Evolutionary conservation across 129 eudicot genomes (phyloP).

Genomic region (Flaveria sonorensis): DNA sequence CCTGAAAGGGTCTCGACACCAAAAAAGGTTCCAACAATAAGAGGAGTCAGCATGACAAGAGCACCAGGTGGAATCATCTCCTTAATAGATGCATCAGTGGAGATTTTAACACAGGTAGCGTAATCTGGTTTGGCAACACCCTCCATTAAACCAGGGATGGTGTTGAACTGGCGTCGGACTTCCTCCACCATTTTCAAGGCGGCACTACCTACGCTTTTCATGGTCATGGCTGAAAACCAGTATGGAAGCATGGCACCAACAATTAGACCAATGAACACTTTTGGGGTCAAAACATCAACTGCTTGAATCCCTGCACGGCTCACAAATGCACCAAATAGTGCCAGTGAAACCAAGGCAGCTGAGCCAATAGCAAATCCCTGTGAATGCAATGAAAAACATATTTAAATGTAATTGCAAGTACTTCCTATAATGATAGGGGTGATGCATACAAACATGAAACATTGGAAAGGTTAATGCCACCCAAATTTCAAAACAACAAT

Average conservation of each 20-base stretch:
- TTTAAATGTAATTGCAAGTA: no score
- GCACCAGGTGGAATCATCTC: constrained; percentile 95
- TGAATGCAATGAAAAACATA: neutral
- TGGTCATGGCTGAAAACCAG: constrained; percentile 96
- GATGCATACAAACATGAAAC: no score
- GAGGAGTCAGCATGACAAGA: constrained; percentile 87
- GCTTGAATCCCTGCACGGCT: constrained; percentile 68
- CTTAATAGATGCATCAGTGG: constrained; percentile 84
- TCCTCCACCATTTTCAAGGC: constrained; percentile 91
- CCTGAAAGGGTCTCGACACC: constrained; percentile 89
- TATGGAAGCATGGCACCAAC: constrained; percentile 97
- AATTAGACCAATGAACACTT: constrained; percentile 75
- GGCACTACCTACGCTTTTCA: constrained; percentile 94
- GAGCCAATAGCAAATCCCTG: constrained; percentile 90
- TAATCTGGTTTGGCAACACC: constrained; percentile 74
- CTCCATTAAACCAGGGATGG: constrained; percentile 82
- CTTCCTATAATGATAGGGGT: no score
- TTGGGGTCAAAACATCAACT: constrained; percentile 79
- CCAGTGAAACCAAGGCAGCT: constrained; percentile 79
- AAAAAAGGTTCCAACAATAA: constrained; percentile 72
- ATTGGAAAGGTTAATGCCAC: no score
- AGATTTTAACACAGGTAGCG: constrained; percentile 85
- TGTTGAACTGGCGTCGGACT: constrained; percentile 78
- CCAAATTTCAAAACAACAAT: no score
- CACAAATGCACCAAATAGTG: constrained; percentile 86